These are phyloP conservation scores for Xylaria sp. DNA, from an alignment of 495 filamentous ascomycete species.

Conservation along the genomic window DNA sequence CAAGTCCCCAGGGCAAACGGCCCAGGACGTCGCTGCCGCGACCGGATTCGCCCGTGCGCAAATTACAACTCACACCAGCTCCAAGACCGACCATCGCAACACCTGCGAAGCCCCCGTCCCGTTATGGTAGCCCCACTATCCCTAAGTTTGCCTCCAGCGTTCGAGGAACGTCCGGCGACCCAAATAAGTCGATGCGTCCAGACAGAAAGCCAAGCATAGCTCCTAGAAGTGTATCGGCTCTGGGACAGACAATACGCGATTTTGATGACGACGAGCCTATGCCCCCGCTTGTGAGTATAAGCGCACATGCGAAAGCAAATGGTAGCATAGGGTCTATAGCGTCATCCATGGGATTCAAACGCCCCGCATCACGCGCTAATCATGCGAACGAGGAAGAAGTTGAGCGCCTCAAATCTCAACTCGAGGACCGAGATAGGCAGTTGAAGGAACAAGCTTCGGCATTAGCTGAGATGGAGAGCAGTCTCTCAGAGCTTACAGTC, in stretches of 20 bases:
- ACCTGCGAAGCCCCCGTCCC: slow-evolving; percentile 52
- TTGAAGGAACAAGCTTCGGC: slow-evolving; percentile 83
- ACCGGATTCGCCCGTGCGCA: slow-evolving; percentile 81
- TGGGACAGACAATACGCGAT: slow-evolving; percentile 51
- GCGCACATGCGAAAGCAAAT: slow-evolving; percentile 59
- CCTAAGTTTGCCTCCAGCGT: slow-evolving; percentile 71
- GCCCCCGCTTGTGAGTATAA: slow-evolving; percentile 48
- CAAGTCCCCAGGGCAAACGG: slow-evolving; percentile 73
- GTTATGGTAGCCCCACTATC: slow-evolving; percentile 71
- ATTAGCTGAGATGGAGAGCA: slow-evolving; percentile 84
- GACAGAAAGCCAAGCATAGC: slow-evolving; percentile 59
- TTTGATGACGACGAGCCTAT: slow-evolving; percentile 65
- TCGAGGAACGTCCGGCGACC: slow-evolving; percentile 63
- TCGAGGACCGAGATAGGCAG: slow-evolving; percentile 85
- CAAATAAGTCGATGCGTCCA: slow-evolving; percentile 57
- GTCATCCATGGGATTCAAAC: slow-evolving; percentile 53
- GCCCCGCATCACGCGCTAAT: slow-evolving; percentile 57
- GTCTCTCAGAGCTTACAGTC: slow-evolving; percentile 74
- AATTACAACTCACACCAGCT: slow-evolving; percentile 63
- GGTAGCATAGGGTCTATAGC: slow-evolving; percentile 54
- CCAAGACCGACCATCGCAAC: slow-evolving; percentile 62
- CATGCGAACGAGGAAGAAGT: slow-evolving; percentile 68
- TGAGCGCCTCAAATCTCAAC: slow-evolving; percentile 67
- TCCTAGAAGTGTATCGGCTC: slow-evolving; percentile 60
- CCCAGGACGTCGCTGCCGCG: slow-evolving; percentile 80